A percentile compares a stretch with the other conserved stretches of the same genome.
phyloP scores from a whole-genome alignment of 164 flowering plant species.

The Paratinospora sagittata region DNA sequence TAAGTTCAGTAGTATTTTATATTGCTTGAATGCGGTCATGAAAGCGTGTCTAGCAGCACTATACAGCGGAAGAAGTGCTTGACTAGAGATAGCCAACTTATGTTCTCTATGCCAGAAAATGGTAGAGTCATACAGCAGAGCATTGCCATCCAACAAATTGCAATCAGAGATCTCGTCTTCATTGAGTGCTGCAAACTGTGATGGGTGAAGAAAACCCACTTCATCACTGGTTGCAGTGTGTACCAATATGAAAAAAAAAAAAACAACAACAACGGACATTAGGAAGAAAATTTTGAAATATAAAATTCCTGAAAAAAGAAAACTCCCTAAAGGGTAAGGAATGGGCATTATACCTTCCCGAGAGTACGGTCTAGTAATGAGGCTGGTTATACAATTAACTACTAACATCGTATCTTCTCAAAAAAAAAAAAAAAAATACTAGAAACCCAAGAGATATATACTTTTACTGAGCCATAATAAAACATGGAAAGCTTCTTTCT shows the following conservation, averaged over 20 bases:
- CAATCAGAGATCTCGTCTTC: slow-evolving; percentile 19
- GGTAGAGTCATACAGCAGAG: slow-evolving; percentile 10
- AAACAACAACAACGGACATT: no score
- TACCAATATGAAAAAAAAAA: not conserved
- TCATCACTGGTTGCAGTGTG: slow-evolving; percentile 55
- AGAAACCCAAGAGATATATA: not conserved
- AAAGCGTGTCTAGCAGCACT: slow-evolving; percentile 55
- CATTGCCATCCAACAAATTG: slow-evolving; percentile 4
- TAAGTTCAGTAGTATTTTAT: slow-evolving; percentile 17
- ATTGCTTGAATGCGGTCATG: slow-evolving; percentile 31
- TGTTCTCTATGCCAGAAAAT: slow-evolving; percentile 68
- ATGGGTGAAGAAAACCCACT: slow-evolving; percentile 81
- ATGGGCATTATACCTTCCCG: no score
- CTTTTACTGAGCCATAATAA: not conserved
- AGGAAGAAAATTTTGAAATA: not conserved
- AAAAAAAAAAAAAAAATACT: not conserved
- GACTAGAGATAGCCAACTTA: slow-evolving; percentile 76
- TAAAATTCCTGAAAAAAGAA: not conserved
- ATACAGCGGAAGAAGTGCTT: slow-evolving; percentile 44
- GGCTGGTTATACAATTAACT: no score
- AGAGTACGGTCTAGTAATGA: no score
- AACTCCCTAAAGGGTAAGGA: no score
- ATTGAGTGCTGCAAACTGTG: slow-evolving; percentile 52
- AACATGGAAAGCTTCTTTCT: not conserved
- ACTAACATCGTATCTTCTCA: no score